These are phyloP conservation scores for Backusella tuberculispora DNA, from an alignment of 192 early-diverging fungal species.

Conservation along the genomic window DNA sequence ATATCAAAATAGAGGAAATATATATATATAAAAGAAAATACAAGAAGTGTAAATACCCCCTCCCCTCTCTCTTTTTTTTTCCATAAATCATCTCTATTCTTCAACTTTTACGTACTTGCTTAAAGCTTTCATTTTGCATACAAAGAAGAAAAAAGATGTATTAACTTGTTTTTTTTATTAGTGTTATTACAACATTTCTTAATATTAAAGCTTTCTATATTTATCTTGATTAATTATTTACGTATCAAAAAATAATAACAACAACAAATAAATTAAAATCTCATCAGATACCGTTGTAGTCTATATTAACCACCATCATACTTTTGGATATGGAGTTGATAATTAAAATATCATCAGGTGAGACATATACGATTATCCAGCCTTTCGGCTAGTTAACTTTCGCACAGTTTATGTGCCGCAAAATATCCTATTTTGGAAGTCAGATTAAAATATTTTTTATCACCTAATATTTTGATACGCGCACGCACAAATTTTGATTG, in stretches of 20 bases:
- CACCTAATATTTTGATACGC: neutral
- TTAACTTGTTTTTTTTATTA: neutral
- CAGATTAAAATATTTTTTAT: neutral
- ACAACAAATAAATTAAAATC: neutral
- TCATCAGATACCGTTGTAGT: slow-evolving; percentile 18
- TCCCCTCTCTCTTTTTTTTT: too few species aligned
- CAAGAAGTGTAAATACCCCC: neutral
- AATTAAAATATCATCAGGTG: slow-evolving; percentile 13
- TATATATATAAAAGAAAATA: neutral
- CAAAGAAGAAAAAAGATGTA: neutral
- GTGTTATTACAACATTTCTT: neutral
- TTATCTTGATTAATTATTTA: neutral
- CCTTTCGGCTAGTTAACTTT: neutral
- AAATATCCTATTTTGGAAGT: slow-evolving; percentile 1
- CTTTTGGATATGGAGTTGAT: slow-evolving; percentile 15
- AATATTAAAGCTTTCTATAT: too few species aligned
- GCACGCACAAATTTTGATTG: neutral
- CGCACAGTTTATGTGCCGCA: neutral
- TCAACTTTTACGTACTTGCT: too few species aligned
- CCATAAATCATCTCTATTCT: too few species aligned
- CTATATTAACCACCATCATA: slow-evolving; percentile 10
- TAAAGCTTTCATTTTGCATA: too few species aligned
- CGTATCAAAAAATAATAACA: neutral
- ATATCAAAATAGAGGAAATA: neutral
- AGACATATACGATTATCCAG: slow-evolving; percentile 11